Evolutionary conservation across 805 yeast genomes (phyloP).

Genomic region (baker's yeast (Saccharomyces cerevisiae)): DNA sequence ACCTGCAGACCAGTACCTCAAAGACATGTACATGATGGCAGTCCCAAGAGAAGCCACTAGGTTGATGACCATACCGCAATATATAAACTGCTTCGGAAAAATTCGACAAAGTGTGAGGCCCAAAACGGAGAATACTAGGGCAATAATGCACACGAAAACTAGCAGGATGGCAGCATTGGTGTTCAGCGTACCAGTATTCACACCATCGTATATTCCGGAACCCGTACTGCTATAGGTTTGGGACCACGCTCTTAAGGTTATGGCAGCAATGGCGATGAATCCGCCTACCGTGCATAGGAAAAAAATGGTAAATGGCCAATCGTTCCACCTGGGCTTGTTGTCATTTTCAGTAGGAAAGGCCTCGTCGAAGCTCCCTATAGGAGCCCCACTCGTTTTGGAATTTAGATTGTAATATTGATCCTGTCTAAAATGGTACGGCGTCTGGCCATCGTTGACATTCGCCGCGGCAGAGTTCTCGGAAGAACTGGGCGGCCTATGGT

Average conservation of each 20-base stretch:
- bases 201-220: constrained; percentile 48
- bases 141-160: constrained; percentile 53
- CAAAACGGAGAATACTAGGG: constrained; percentile 47
- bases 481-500: constrained; percentile 1
- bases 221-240: constrained; percentile 49
- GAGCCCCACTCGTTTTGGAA: constrained; percentile 31
- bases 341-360: constrained; percentile 46
- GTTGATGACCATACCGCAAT: constrained; percentile 58
- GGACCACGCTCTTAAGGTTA: constrained; percentile 59
- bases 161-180: constrained; percentile 68
- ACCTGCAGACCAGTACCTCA: constrained; percentile 71
- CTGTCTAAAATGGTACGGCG: constrained; percentile 19
- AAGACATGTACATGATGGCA: constrained; percentile 61
- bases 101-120: constrained; percentile 56
- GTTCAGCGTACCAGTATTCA: constrained; percentile 54
- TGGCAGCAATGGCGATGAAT: constrained; percentile 60
- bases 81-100: constrained; percentile 60
- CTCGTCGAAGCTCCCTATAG: constrained; percentile 50
- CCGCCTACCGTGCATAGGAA: constrained; percentile 46
- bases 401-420: constrained; percentile 23
- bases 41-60: constrained; percentile 65
- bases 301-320: constrained; percentile 60
- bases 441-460: constrained; percentile 4
- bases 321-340: constrained; percentile 57
- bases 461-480: constrained; percentile 1